Evolutionary conservation across 2,329 filamentous ascomycete genomes (phyloP), one percentile per base, ranked within the genome.

Genomic region (Biscogniauxia mediterranea): DNA sequence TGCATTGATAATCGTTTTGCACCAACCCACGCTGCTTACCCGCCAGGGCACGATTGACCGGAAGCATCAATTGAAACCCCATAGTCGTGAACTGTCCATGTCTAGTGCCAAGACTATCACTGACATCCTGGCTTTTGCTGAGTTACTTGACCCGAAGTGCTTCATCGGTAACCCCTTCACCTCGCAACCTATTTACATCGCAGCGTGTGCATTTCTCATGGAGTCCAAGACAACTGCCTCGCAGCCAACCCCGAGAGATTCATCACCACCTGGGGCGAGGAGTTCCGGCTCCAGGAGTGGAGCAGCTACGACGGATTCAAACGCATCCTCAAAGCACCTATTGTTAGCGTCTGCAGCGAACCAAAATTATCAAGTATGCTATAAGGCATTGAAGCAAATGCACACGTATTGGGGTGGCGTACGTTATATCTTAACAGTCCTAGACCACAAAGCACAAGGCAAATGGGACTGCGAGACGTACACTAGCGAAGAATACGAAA

Each of bases 91-190:
- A 72, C 75, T 88, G 5, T 92, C 90, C 62, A 93, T 94, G 89
- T 93, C 90, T 15, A 94, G 91, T 23, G 93, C 92, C 13, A 96
- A 96, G 78, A 96, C 92, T 0, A 95, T 96, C 62, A 92, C 91
- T 38, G 92, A 96, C 69, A 96, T 96, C 17, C 77, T 96, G 8
- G 89, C 90, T 0, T 96, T 96, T 74, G 91, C 92, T 0, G 91
- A 96, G 71, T 78, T 96, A 9, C 91, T 95, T 56, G 91, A 96
- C 73, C 87, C 90, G 0, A 93, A 91, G 73, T 93, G 92, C 68
- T 92, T 93, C 59, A 89, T 93, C 38, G 91, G 92, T 1, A 96
- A 95, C 62, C 92, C 92, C 0, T 96, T 96, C 66, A 95, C 91
- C 0, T 92, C 90, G 54, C 92, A 96, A 74, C 92, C 92, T 0